These are phyloP conservation scores for Pulveroboletus sp. DNA, from an alignment of 768 basidiomycete genomes.

Conservation along the genomic window DNA sequence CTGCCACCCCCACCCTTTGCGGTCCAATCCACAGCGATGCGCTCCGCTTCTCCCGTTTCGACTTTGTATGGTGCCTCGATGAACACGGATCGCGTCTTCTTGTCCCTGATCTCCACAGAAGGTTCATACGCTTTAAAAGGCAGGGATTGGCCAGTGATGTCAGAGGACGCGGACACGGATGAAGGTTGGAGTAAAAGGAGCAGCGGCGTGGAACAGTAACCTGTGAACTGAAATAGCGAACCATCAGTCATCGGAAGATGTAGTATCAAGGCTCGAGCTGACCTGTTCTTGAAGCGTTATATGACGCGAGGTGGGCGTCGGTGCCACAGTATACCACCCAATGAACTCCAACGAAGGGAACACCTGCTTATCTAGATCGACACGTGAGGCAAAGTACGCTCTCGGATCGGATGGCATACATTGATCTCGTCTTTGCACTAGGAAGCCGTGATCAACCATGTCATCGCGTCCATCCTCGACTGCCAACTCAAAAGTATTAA, in stretches of 20 bases:
- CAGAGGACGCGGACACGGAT: constrained; percentile 40
- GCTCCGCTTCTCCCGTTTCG: constrained; percentile 97
- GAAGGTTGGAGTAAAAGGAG: constrained; percentile 72
- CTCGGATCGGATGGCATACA: constrained; percentile 45
- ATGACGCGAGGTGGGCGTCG: constrained; percentile 69
- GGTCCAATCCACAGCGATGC: constrained; percentile 97
- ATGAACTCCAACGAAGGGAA: constrained; percentile 97
- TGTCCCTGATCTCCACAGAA: constrained; percentile 78
- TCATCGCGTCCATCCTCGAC: constrained; percentile 49
- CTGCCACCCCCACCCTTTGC: constrained; percentile 81
- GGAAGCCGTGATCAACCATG: constrained; percentile 75
- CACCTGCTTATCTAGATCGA: constrained; percentile 83
- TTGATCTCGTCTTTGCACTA: constrained; percentile 81
- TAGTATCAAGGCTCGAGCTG: constrained; percentile 1
- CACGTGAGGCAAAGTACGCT: constrained; percentile 4
- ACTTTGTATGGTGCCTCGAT: constrained; percentile 84
- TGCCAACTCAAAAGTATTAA: constrained; percentile 93
- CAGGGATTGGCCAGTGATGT: constrained; percentile 66
- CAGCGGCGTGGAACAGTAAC: constrained; percentile 84
- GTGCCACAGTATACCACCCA: constrained; percentile 93
- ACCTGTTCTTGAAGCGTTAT: constrained; percentile 86
- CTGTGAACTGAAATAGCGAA: constrained; percentile 57
- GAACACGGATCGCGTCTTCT: constrained; percentile 72
- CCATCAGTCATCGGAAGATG: background rate
- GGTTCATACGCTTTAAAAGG: constrained; percentile 95